These are phyloP conservation scores for Diutina scorzettiae DNA, from an alignment of 1,139 yeast species.

Conservation along the genomic window DNA sequence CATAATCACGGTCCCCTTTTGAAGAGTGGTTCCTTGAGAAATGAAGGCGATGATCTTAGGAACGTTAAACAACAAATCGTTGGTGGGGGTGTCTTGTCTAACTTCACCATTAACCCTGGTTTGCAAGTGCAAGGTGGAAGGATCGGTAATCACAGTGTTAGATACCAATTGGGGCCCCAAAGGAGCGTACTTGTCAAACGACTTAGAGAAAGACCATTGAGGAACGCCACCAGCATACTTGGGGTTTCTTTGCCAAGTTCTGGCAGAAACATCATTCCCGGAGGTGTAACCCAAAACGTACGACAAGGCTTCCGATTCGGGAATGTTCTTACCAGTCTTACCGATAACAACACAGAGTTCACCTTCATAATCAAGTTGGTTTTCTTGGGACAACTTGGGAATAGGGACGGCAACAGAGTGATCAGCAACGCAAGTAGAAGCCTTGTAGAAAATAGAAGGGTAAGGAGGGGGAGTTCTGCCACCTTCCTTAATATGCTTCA, in stretches of 20 bases:
- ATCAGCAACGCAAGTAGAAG: slow-evolving; percentile 26
- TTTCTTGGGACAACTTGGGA: slow-evolving; percentile 29
- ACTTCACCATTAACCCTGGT: slow-evolving; percentile 31
- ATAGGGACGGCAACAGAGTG: slow-evolving; percentile 28
- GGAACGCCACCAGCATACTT: slow-evolving; percentile 17
- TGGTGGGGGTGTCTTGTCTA: slow-evolving; percentile 32
- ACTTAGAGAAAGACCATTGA: slow-evolving; percentile 40
- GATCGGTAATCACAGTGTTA: slow-evolving; percentile 17
- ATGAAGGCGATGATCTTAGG: slow-evolving; percentile 33
- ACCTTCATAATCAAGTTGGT: slow-evolving; percentile 36
- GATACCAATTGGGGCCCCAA: slow-evolving; percentile 40
- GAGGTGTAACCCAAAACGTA: slow-evolving; percentile 40
- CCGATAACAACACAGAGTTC: slow-evolving; percentile 45
- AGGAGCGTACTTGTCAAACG: slow-evolving; percentile 46
- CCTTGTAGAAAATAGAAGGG: slow-evolving; percentile 39
- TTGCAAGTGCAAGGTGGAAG: slow-evolving; percentile 14
- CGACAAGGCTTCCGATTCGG: slow-evolving; percentile 28
- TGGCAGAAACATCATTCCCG: slow-evolving; percentile 44
- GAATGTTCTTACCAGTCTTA: slow-evolving; percentile 31
- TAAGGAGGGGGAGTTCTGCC: slow-evolving; percentile 25
- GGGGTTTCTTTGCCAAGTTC: slow-evolving; percentile 37
- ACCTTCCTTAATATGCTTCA: slow-evolving; percentile 20
- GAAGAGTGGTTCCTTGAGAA: slow-evolving; percentile 38
- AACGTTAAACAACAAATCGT: slow-evolving; percentile 38
- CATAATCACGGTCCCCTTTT: slow-evolving; percentile 37